Conservation (phyloP, 2,329 filamentous ascomycete genomes). For the Sclerotinia spermophila region DNA sequence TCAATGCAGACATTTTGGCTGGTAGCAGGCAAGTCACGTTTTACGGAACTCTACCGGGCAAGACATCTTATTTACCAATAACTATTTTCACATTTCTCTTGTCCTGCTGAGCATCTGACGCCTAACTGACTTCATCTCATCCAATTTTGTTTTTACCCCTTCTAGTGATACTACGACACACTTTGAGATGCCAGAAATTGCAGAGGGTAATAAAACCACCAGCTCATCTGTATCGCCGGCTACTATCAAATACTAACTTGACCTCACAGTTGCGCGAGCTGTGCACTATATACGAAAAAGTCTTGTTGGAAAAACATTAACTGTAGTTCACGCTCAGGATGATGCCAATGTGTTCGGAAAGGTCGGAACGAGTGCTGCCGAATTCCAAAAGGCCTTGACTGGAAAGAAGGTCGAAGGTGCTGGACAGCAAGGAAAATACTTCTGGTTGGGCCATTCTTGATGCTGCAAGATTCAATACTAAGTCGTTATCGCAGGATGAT, state of each 20-base stretch:
- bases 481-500: conserved; percentile 50
- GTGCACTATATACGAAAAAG: conserved; percentile 80
- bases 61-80: background rate
- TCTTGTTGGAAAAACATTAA: conserved; percentile 79
- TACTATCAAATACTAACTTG: background rate
- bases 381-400: conserved; percentile 68
- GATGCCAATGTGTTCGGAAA: conserved; percentile 89
- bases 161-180: background rate
- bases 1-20: background rate
- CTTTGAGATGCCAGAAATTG: conserved; percentile 56
- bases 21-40: background rate
- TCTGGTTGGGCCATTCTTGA: conserved; percentile 56
- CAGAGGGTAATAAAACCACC: conserved; percentile 48
- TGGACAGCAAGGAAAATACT: conserved; percentile 93
- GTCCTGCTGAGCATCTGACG: background rate
- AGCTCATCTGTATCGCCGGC: background rate
- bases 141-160: background rate
- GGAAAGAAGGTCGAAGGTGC: conserved; percentile 69
- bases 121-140: background rate
- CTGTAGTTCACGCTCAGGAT: conserved; percentile 66
- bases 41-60: background rate
- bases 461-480: background rate
- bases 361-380: conserved; percentile 72
- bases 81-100: background rate
- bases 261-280: conserved; percentile 65